Evolutionary conservation across 352 stramenopile genomes (phyloP).

Genomic region (Phytophthora tubulina): DNA sequence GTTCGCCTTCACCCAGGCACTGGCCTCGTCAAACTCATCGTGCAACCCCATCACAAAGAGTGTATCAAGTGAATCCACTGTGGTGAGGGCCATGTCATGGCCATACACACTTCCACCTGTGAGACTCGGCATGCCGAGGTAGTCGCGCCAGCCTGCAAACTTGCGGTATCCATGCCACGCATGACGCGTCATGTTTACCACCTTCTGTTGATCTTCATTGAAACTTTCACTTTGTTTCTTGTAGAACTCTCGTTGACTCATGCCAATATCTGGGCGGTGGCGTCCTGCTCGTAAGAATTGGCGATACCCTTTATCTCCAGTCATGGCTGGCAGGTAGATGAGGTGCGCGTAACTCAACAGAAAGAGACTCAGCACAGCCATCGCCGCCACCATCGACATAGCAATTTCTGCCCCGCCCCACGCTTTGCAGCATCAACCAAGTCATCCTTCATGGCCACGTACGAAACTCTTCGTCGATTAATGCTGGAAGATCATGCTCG

Average conservation of each 20-base stretch:
- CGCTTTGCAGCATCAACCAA: constrained; percentile 6
- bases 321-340: constrained; percentile 34
- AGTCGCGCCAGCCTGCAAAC: constrained; percentile 51
- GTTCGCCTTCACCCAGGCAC: constrained; percentile 60
- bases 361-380: constrained; percentile 27
- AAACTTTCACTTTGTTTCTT: constrained; percentile 26
- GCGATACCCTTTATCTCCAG: constrained; percentile 1
- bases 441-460: constrained; percentile 19
- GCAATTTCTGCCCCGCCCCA: constrained; percentile 14
- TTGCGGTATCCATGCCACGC: constrained; percentile 64
- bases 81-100: constrained; percentile 74
- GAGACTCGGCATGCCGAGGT: constrained; percentile 42
- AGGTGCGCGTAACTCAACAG: constrained; percentile 25
- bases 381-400: constrained; percentile 24
- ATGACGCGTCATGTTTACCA: constrained; percentile 66
- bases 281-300: constrained; percentile 27
- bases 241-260: constrained; percentile 43
- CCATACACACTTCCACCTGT: constrained; percentile 39
- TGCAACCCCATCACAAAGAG: constrained; percentile 71
- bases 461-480: neutral
- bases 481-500: constrained; percentile 11
- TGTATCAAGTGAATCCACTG: constrained; percentile 76
- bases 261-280: neutral
- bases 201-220: constrained; percentile 52
- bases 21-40: constrained; percentile 72